These are phyloP conservation scores for Fusarium equiseti DNA, from an alignment of 2,329 filamentous ascomycete species.

Conservation along the genomic window DNA sequence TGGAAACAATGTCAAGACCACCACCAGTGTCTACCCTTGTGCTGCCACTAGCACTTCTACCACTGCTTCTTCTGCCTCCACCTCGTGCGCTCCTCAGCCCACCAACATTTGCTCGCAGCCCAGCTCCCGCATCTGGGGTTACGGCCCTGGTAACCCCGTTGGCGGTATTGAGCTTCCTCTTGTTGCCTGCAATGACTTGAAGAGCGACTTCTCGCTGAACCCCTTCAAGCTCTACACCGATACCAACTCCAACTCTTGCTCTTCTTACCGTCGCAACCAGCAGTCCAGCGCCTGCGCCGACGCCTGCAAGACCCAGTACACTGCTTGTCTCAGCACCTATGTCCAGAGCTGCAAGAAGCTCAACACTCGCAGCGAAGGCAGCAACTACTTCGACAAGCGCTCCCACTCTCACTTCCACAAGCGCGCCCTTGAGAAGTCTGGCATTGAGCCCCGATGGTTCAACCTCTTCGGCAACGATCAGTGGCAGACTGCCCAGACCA, in stretches of 20 bases:
- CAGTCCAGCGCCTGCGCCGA: conserved; percentile 60
- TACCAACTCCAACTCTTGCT: conserved; percentile 58
- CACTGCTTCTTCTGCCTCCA: conserved; percentile 49
- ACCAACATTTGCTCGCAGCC: conserved; percentile 67
- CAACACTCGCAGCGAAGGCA: conserved; percentile 41
- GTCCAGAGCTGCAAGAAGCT: conserved; percentile 60
- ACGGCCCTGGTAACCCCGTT: conserved; percentile 72
- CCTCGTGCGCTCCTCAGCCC: conserved; percentile 59
- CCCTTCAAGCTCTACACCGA: conserved; percentile 67
- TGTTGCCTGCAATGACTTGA: conserved; percentile 66
- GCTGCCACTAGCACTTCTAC: conserved; percentile 47
- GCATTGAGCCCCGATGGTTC: conserved; percentile 45
- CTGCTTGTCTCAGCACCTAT: conserved; percentile 62
- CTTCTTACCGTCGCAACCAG: conserved; percentile 56
- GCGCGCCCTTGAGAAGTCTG: conserved; percentile 44
- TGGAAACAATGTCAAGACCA: conserved; percentile 51
- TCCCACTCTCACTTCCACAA: conserved; percentile 41
- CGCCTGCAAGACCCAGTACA: conserved; percentile 66
- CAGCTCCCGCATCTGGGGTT: conserved; percentile 70
- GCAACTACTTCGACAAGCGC: conserved; percentile 38
- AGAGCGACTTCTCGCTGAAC: conserved; percentile 56
- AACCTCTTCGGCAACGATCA: conserved; percentile 50
- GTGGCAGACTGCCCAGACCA: conserved; percentile 51
- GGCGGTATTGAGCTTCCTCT: conserved; percentile 65
- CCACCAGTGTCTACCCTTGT: conserved; percentile 53